These are phyloP conservation scores for Schwanniomyces occidentalis DNA, from an alignment of 805 yeast species.

Conservation along the genomic window DNA sequence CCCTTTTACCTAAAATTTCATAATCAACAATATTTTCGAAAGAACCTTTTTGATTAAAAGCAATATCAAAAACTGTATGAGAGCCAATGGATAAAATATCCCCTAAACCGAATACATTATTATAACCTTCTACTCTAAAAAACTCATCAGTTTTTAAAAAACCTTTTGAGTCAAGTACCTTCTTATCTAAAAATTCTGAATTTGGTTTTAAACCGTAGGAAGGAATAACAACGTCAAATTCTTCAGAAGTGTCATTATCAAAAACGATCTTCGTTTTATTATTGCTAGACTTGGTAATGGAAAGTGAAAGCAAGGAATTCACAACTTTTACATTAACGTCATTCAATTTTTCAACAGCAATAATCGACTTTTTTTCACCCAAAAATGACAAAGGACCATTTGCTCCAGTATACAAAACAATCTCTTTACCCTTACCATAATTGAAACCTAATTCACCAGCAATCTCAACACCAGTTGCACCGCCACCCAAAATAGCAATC, in stretches of 20 bases:
- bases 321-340: slow-evolving; percentile 24
- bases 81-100: slow-evolving; percentile 28
- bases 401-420: slow-evolving; percentile 28
- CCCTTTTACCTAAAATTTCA: slow-evolving; percentile 13
- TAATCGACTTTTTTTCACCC: slow-evolving; percentile 11
- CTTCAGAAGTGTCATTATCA: slow-evolving; percentile 16
- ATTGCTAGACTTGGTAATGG: slow-evolving; percentile 1
- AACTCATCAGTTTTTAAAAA: slow-evolving; percentile 27
- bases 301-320: slow-evolving; percentile 13
- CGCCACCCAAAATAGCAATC: slow-evolving; percentile 42
- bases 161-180: slow-evolving; percentile 25
- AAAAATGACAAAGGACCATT: slow-evolving; percentile 15
- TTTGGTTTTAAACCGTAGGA: slow-evolving; percentile 29
- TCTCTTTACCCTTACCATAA: slow-evolving; percentile 16
- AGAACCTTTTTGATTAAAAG: slow-evolving; percentile 18
- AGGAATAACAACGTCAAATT: slow-evolving; percentile 32
- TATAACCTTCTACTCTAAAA: slow-evolving; percentile 23
- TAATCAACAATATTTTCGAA: slow-evolving; percentile 14
- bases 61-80: slow-evolving; percentile 26
- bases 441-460: slow-evolving; percentile 35
- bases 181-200: slow-evolving; percentile 27
- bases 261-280: slow-evolving; percentile 12
- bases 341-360: slow-evolving; percentile 16
- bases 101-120: slow-evolving; percentile 34
- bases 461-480: slow-evolving; percentile 39